A percentile compares a stretch with the other conserved stretches of the same genome.
These are phyloP conservation scores for Graphilbum fragrans DNA, from an alignment of 2,329 filamentous ascomycete genomes.

Conservation along the genomic window DNA sequence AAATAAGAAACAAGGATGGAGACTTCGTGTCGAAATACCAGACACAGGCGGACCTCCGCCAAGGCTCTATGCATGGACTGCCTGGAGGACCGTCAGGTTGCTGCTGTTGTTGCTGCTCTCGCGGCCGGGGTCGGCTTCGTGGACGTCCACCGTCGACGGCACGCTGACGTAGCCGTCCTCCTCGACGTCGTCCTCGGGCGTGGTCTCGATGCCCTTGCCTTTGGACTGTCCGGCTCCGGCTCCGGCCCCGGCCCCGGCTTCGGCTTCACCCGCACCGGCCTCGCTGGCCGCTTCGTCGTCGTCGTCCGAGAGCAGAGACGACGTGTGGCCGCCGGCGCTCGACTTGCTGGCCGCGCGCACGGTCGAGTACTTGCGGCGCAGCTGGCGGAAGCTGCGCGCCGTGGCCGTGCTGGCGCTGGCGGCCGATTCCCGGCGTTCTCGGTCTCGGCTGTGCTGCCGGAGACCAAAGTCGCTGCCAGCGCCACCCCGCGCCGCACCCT, in stretches of 20 bases:
- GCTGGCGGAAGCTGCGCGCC: conserved; percentile 50
- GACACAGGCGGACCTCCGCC: too few relatives aligned
- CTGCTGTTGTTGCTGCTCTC: conserved; percentile 14
- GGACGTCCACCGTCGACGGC: too few relatives aligned
- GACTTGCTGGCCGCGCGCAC: conserved; percentile 30
- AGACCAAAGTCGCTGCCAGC: conserved; percentile 12
- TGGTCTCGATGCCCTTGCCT: too few relatives aligned
- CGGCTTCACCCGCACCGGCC: conserved; percentile 33
- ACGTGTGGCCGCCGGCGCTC: conserved; percentile 5
- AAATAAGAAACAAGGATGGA: neutral
- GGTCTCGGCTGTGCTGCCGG: conserved; percentile 24
- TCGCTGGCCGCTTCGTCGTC: conserved; percentile 49
- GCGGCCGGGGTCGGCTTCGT: conserved; percentile 6
- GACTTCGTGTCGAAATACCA: neutral
- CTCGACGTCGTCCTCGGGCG: conserved; percentile 7
- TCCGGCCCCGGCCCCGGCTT: conserved; percentile 5
- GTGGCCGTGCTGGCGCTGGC: conserved; percentile 57
- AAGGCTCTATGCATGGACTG: neutral
- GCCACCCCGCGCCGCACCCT: neutral
- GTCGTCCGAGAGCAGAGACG: conserved; percentile 15
- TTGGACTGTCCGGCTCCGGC: neutral
- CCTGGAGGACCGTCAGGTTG: conserved; percentile 13
- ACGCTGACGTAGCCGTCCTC: neutral
- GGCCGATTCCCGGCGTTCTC: conserved; percentile 44
- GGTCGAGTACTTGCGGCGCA: conserved; percentile 47